A percentile compares a stretch with the other conserved stretches of the same genome.
Evolutionary conservation across 768 basidiomycete genomes (phyloP).

Genomic region (Lyophyllum semitale): DNA sequence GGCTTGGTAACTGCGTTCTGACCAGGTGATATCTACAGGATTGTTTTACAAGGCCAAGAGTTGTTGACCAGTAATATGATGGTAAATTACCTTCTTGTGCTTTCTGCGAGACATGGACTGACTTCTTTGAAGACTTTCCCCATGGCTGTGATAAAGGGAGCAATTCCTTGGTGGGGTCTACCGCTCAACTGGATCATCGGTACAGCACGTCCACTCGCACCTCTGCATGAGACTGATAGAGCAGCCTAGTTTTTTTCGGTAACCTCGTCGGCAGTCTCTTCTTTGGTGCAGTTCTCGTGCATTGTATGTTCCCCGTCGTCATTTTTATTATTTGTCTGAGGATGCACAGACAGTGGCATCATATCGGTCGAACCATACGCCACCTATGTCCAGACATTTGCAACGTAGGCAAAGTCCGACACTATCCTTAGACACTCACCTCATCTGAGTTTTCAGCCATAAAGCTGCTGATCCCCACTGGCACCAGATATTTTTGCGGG

Average conservation of each 20-base stretch:
- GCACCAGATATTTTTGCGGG: slow-evolving; percentile 74
- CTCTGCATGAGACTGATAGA: background rate
- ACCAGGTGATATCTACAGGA: slow-evolving; percentile 42
- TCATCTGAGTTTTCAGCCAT: slow-evolving; percentile 34
- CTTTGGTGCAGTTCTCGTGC: slow-evolving; percentile 65
- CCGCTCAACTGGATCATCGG: slow-evolving; percentile 71
- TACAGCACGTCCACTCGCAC: slow-evolving; percentile 23
- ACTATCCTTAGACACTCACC: background rate
- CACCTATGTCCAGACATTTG: slow-evolving; percentile 52
- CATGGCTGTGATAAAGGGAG: slow-evolving; percentile 63
- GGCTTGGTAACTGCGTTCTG: background rate
- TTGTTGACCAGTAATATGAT: slow-evolving; percentile 78
- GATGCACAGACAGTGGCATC: slow-evolving; percentile 54
- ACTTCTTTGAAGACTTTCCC: slow-evolving; percentile 53
- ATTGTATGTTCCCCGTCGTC: slow-evolving; percentile 47
- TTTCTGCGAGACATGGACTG: background rate
- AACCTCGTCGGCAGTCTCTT: slow-evolving; percentile 72
- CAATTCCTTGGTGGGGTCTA: slow-evolving; percentile 70
- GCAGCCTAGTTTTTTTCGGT: slow-evolving; percentile 62
- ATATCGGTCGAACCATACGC: slow-evolving; percentile 60
- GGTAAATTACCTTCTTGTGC: slow-evolving; percentile 29
- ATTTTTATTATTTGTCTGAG: background rate
- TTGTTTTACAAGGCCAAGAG: slow-evolving; percentile 69
- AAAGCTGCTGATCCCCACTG: slow-evolving; percentile 68
- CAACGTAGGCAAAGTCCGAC: slow-evolving; percentile 49